Conservation (phyloP, 345 rosid species). For the Kernera saxatilis region DNA sequence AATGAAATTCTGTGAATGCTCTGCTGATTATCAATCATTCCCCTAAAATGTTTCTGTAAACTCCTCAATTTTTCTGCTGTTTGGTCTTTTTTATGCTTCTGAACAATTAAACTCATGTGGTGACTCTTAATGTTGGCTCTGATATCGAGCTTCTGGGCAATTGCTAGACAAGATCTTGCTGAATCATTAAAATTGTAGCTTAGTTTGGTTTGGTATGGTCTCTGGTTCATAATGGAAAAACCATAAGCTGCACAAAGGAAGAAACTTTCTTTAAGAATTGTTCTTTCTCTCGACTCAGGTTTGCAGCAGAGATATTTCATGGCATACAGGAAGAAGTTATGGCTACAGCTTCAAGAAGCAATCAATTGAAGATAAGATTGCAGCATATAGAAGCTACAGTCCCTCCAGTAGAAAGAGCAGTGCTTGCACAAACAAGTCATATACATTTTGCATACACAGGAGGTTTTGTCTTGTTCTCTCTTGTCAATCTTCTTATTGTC, state of each 20-base stretch:
- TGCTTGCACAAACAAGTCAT: constrained; percentile 77
- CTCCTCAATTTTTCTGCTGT: background rate
- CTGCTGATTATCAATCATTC: background rate
- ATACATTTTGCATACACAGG: constrained; percentile 92
- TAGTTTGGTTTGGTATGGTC: constrained; percentile 1
- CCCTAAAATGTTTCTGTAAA: background rate
- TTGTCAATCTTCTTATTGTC: constrained; percentile 17
- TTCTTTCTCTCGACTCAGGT: constrained; percentile 36
- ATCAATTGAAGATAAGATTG: constrained; percentile 57
- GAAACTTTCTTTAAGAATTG: background rate
- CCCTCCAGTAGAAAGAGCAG: constrained; percentile 75
- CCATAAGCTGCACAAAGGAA: background rate
- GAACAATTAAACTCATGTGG: background rate
- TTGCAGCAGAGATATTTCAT: constrained; percentile 93
- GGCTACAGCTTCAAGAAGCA: constrained; percentile 82
- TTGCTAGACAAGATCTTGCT: background rate
- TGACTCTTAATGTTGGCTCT: too few relatives aligned
- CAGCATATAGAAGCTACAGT: constrained; percentile 78
- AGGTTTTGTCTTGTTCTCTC: constrained; percentile 48
- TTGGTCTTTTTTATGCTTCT: background rate
- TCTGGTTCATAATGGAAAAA: background rate
- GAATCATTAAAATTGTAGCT: background rate
- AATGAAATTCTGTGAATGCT: background rate
- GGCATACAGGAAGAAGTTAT: constrained; percentile 83
- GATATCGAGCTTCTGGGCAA: background rate